Evolutionary conservation across 148 eudicot species (phyloP), one percentile per base, ranked within the genome.

Genomic region (Chenopodium quinoa): DNA sequence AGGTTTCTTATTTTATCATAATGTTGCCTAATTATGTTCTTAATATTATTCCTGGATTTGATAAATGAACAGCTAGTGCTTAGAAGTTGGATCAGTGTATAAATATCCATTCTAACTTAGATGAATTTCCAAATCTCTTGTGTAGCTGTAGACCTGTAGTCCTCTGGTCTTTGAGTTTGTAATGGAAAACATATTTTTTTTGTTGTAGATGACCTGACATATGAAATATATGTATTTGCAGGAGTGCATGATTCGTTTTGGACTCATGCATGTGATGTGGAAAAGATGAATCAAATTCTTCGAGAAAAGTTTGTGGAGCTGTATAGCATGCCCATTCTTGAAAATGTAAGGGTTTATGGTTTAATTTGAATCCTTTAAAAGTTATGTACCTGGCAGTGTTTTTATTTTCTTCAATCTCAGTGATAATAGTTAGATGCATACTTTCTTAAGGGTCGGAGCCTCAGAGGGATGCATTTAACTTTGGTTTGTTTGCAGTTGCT

Each of bases 231-330:
- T 68, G 58, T 77, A 48, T 73, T 78, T 89, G 82, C 92, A 94
- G 97, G 98, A 68, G 98, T 94, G 75, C 98, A 94, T 69, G 98
- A 94, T 86, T 92, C 97, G 12, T 94, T 91, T 84, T 94, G 98
- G 98, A 94, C 98, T n/a, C 98, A 94, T 82, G 98, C 98, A 17
- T 90, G 93, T 48, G 95, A 92, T 69, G 95, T 94, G 69, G 97
- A 94, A 76, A 60, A 71, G 86, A 94, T 92, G 98, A 94, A 92
- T 79, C 79, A 70, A 82, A 92, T 94, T 86, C 90, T 93, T 32
- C 86, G 98, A 63, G 94, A 89, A 79, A 93, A 93, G 78, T 93
- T 93, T 85, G 98, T 93, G 83, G 98, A 92, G 81, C 87, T 93
- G n/a, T 93, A 93, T 79, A 81, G 73, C 78, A 82, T 72, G 32